A percentile compares a stretch with the other conserved stretches of the same genome.
phyloP scores from a whole-genome alignment of 176 grass and related monocot species.

The Coix lacrymajobi region DNA sequence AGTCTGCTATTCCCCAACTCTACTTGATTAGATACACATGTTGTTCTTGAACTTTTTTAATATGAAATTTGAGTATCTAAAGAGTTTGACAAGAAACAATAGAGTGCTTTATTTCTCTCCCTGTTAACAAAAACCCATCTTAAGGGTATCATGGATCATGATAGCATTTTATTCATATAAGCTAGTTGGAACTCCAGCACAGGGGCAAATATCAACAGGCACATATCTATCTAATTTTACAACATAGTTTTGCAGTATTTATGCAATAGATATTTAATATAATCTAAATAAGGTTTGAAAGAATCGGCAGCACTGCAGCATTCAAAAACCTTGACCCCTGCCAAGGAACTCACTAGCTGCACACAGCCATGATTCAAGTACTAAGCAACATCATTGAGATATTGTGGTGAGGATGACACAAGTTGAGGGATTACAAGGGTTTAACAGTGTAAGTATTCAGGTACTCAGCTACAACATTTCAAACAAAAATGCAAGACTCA shows the following conservation, averaged over 20 bases:
- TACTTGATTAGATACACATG: constrained; percentile 3
- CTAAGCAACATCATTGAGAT: neutral
- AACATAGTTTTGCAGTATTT: neutral
- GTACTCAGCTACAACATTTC: neutral
- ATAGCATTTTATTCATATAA: neutral
- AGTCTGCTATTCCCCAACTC: neutral
- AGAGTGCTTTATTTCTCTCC: neutral
- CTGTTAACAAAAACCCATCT: neutral
- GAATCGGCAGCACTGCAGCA: neutral
- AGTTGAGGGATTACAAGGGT: neutral
- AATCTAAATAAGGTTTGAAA: neutral
- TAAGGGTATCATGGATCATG: neutral
- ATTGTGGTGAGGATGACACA: neutral
- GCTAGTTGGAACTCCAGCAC: neutral
- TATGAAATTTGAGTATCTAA: constrained; percentile 10
- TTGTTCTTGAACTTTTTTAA: neutral
- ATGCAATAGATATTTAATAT: neutral
- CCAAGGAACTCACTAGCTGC: neutral
- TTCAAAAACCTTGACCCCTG: neutral
- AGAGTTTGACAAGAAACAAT: neutral
- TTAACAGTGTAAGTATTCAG: neutral
- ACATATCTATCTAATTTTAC: neutral
- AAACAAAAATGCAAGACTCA: neutral
- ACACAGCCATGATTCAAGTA: constrained; percentile 9
- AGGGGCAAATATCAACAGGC: neutral